Evolutionary conservation across 345 rosid species (phyloP), one percentile per base, ranked within the genome.

Genomic region (Trapa incisa): DNA sequence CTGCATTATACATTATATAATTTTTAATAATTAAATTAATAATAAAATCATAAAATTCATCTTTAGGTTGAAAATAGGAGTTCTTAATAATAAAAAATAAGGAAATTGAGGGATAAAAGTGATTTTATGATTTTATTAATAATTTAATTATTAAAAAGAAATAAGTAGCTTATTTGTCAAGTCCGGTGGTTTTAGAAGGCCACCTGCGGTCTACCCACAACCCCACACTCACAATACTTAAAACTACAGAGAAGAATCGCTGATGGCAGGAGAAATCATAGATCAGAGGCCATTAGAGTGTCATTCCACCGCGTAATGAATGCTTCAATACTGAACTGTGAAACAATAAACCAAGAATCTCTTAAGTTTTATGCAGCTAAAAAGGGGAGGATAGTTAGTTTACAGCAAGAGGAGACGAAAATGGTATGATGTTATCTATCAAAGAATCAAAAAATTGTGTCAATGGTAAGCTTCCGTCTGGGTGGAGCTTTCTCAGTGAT

Each of bases 381-480:
- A 50, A 50, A 4, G 54, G 6, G 7, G 54, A 50, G 54, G 54
- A 50, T 32, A 32, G 14, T 3, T 47, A 1, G 8, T 47, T 66
- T 32, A 52, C 43, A 66, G 64, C 48, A n/a, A 54, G 68, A 65
- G 68, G 64, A 65, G 65, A 69, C 68, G 74, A 56, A 17, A 53
- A 60, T 39, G 61, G 17, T 41, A 17, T 54, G 37, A 50, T 37
- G 1, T 22, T 22, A 22, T 22, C 39, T 13, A 41, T 29, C 22
- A 29, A 53, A 13, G 48, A 70, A 72, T 84, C 87, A 90, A 84
- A 82, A 87, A 64, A 90, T 80, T 71, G 99, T 91, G 75, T 93
- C 99, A 22, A 86, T 76, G 16, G 81, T 87, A 50, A 90, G 92
- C 89, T 86, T 93, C 73, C 96, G 76, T 74, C 85, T 93, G 0